Percentiles rank a stretch among this genome's conserved stretches.
Conservation (phyloP, 2,329 filamentous ascomycete genomes). For the Exophiala lecanii-corni region DNA sequence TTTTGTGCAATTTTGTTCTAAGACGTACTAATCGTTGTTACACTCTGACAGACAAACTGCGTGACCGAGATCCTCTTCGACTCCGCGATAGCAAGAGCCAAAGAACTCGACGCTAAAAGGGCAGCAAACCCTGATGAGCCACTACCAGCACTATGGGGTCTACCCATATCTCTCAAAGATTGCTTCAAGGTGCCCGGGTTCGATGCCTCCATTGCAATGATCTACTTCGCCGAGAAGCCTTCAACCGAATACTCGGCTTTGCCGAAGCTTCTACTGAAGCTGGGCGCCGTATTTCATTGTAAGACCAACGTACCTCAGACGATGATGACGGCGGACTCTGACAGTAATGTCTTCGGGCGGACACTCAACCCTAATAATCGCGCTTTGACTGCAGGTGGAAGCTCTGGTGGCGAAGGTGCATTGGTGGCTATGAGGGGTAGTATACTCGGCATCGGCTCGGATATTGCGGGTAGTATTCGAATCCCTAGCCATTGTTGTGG, state of each 20-base stretch:
- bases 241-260: slow-evolving; percentile 23
- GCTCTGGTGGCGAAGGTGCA: slow-evolving; percentile 60
- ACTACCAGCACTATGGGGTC: slow-evolving; percentile 5
- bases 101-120: slow-evolving; percentile 62
- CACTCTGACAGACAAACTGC: slow-evolving; percentile 16
- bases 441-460: slow-evolving; percentile 57
- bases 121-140: slow-evolving; percentile 58
- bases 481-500: slow-evolving; percentile 47
- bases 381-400: slow-evolving; percentile 57
- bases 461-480: slow-evolving; percentile 47
- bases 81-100: slow-evolving; percentile 44
- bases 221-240: slow-evolving; percentile 13
- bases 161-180: slow-evolving; percentile 22
- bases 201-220: slow-evolving; percentile 29
- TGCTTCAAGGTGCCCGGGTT: slow-evolving; percentile 28
- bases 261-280: slow-evolving; percentile 26
- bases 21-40: background rate
- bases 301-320: slow-evolving; percentile 51
- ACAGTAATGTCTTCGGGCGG: slow-evolving; percentile 55
- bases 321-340: slow-evolving; percentile 43
- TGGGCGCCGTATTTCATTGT: slow-evolving; percentile 48
- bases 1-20: no score
- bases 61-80: slow-evolving; percentile 45
- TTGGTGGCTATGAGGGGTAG: slow-evolving; percentile 56
- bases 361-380: slow-evolving; percentile 60